These are phyloP conservation scores for Heterobasidion parviporum DNA, from an alignment of 1,284 basidiomycete genomes.

Conservation along the genomic window DNA sequence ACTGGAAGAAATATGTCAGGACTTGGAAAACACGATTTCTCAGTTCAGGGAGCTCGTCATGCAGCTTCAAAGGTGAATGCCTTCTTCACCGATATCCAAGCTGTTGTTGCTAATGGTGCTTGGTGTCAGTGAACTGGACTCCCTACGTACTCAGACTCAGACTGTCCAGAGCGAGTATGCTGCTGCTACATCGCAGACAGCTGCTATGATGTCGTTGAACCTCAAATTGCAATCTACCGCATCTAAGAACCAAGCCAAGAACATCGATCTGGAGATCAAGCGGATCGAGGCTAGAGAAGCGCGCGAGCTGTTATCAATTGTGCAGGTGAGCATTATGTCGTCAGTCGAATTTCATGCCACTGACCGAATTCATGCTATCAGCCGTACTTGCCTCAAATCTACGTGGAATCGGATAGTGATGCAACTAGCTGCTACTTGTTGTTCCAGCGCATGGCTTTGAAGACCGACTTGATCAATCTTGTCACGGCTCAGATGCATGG, in stretches of 20 bases:
- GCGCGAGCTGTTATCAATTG: constrained; percentile 64
- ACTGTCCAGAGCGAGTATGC: constrained; percentile 78
- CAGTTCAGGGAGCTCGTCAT: constrained; percentile 90
- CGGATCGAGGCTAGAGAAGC: constrained; percentile 79
- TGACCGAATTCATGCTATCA: constrained; percentile 18
- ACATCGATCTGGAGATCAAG: constrained; percentile 81
- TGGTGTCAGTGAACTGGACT: constrained; percentile 67
- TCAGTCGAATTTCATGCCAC: background rate
- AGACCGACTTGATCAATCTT: constrained; percentile 78
- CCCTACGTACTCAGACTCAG: constrained; percentile 75
- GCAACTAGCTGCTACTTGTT: constrained; percentile 84
- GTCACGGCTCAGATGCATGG: constrained; percentile 77
- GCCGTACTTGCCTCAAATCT: constrained; percentile 81
- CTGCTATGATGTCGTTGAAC: constrained; percentile 86
- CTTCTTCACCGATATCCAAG: constrained; percentile 1
- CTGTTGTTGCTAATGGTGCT: background rate
- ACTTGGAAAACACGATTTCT: constrained; percentile 79
- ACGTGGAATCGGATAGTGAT: constrained; percentile 80
- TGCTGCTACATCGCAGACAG: constrained; percentile 64
- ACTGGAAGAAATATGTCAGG: constrained; percentile 74
- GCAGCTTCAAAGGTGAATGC: constrained; percentile 64
- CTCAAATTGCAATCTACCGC: constrained; percentile 87
- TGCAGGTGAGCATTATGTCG: constrained; percentile 38
- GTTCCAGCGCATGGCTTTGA: constrained; percentile 81
- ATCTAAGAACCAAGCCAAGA: constrained; percentile 81